Base-by-base conservation (phyloP, 73 alveolate genomes). In the Tetrahymena borealis region DNA sequence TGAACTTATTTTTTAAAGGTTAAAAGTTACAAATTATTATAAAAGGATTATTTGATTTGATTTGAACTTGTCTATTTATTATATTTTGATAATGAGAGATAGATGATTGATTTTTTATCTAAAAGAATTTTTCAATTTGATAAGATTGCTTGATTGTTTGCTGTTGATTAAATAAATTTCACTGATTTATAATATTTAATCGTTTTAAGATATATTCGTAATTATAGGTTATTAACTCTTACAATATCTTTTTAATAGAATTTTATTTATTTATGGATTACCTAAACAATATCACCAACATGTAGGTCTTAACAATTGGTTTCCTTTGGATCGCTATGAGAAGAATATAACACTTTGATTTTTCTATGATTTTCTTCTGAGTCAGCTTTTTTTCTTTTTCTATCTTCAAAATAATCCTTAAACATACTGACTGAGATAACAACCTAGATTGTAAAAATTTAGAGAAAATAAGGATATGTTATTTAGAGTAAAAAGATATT, bases 361-460 rank as follows among this genome's bases (percentile, higher is more conserved):
- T 91, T 91, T 24, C 95, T 94, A 78, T 93, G 92, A 93, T 98
- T 98, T 95, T 98, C 99, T 39, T 93, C 94, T 5, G 38, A 90
- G 90, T 98, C 99, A 37, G 98, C 92, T 85, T 60, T 94, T 35
- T 92, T 93, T 90, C 99, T 95, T 77, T 96, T 96, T 33, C 60
- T 60, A 90, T 98, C 99, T 96, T 98, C 99, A 31, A 94, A 92
- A 38, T 97, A 99, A 94, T 98, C 99, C 95, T 98, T 98, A 28
- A 98, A 90, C 99, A 98, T 98, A 24, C 99, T 97, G 33, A 94
- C 85, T 18, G 90, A 37, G 31, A 94, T 90, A 94, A 94, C 94
- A 9, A 94, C 90, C 78, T 91, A 37, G 4, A 93, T 18, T 3
- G 20, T 4, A 31, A 41, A 41, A 41, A 41, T 18, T 7, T 4